Conservation (phyloP, 2,329 filamentous ascomycete species). For the Fusarium sp. region DNA sequence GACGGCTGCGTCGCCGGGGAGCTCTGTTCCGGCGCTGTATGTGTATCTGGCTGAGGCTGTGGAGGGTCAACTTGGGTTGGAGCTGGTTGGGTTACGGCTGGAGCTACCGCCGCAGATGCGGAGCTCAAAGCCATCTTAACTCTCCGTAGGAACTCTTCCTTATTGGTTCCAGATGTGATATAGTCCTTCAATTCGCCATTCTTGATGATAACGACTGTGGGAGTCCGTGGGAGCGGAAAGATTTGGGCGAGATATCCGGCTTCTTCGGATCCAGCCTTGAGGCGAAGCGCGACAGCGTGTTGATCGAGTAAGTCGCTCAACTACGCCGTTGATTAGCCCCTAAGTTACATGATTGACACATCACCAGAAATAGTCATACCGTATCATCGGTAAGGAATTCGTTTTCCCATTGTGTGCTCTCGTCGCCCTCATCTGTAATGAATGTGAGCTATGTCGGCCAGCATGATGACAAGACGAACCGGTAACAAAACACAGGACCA, state of each 20-base stretch:
- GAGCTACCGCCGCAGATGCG: conserved; percentile 32
- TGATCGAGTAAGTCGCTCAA: conserved; percentile 67
- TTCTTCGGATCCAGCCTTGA: conserved; percentile 80
- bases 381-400: conserved; percentile 71
- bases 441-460: conserved; percentile 29
- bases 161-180: conserved; percentile 71
- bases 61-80: conserved; percentile 28
- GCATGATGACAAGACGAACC: conserved; percentile 61
- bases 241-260: conserved; percentile 85
- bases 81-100: conserved; percentile 28
- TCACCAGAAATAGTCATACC: conserved; percentile 54
- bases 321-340: conserved; percentile 53
- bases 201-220: conserved; percentile 82
- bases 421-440: conserved; percentile 61
- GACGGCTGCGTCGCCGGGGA: conserved; percentile 35
- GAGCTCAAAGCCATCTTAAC: conserved; percentile 52
- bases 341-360: neutral
- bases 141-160: conserved; percentile 72
- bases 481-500: conserved; percentile 86
- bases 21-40: conserved; percentile 27
- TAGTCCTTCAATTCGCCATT: conserved; percentile 84
- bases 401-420: conserved; percentile 79
- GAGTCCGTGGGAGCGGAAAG: conserved; percentile 82
- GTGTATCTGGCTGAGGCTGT: conserved; percentile 39
- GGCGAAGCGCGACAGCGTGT: conserved; percentile 76